Base-by-base conservation (phyloP, 1,284 basidiomycete species). In the Vanrija sp. region DNA sequence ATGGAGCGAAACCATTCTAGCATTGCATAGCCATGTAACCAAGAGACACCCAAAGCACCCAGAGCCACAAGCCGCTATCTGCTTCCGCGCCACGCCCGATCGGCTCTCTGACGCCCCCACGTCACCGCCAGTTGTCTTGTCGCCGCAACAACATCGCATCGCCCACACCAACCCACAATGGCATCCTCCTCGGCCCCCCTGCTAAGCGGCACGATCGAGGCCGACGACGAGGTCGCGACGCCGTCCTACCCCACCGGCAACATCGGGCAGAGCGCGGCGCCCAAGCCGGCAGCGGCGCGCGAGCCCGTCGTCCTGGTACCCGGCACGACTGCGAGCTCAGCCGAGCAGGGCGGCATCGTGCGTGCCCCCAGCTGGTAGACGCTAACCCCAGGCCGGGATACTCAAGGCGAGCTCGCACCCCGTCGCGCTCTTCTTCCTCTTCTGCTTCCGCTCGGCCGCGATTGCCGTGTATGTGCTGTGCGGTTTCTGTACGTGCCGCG, bases 391-490 rank as follows among this genome's bases (percentile, higher is more conserved):
- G 74, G 55, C 70, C 8, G 73, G 71, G 1, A 75, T 74, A 41
- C 59, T 71, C 27, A 67, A 62, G 45, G 69, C 88, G 83, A 91
- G 88, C 49, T 84, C 88, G 2, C 92, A 95, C 72, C 92, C 92
- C 3, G 67, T 87, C 51, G 85, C 85, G 9, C 81, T 97, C 20
- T 84, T 91, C 65, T 88, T 85, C 71, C 81, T 96, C 25, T 96
- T 85, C 75, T 75, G 89, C 67, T 95, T 97, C 79, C 82, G 92
- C 44, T 82, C 85, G 59, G 80, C 85, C 9, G 92, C 93, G 20
- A 85, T 97, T 47, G 79, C 85, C 4, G 87, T 92, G 3, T 96
- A 95, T 73, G 82, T 96, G 43, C 80, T 96, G 20, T 91, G 86
- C 65, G 90, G 89, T 1, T 83, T 76, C 7, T 77, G 72, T 74